Base-by-base conservation (phyloP, 331 rosid species). In the Ulmus americana region DNA sequence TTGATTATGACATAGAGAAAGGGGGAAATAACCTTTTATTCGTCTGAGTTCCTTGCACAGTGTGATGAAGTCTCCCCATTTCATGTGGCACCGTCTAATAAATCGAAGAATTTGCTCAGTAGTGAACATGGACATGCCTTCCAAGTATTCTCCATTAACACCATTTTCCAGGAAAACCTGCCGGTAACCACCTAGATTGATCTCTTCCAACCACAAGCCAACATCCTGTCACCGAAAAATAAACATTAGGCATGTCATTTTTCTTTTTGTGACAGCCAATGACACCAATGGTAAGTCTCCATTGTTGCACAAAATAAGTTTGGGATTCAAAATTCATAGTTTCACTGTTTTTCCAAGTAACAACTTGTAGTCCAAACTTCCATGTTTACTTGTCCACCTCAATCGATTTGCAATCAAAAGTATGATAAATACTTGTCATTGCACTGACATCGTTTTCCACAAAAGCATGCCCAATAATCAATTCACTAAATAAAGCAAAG, bases 41-140 rank as follows among this genome's bases (percentile, higher is more conserved):
- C 96, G 95, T 80, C 99, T 90, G 49, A 94, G 88, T 71, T 94
- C 99, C 90, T 90, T 90, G 75, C 99, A 94, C 60, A 94, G 81
- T 3, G 97, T 94, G 70, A 94, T 94, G 80, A 94, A 94, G 71
- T 94, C 99, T 65, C 99, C 97, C 99, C 97, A 90, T 81, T 87
- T 92, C 98, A 92, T 89, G 86, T 89, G 98, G 72, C 97, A 89
- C 57, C 95, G 94, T 83, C 98, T 83, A 64, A 89, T 92, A 75
- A 92, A 92, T 49, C 98, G 96, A 70, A 92, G 98, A 75, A 92
- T 92, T 76, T 94, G 99, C 56, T 94, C 99, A 12, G 97, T 94
- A 0, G 99, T 94, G 79, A 94, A 94, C 99, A 94, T 89, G 59
- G 97, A 94, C 97, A 94, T 90, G 70, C 99, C 95, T 84, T 94